Conservation (phyloP, 208 protist species). For the Blastocrithidia nonstop region DNA sequence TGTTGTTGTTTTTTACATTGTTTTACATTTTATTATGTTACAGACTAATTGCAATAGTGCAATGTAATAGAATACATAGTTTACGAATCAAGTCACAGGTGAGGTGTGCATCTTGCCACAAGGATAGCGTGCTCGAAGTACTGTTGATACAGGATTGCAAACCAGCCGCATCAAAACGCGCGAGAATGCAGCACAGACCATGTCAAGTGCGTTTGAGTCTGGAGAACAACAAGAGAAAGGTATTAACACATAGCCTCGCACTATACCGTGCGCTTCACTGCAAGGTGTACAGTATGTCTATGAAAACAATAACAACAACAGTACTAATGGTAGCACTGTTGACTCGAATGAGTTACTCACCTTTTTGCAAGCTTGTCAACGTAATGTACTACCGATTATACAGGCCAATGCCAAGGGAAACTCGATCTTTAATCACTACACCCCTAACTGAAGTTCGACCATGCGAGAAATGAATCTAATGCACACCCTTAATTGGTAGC, state of each 20-base stretch:
- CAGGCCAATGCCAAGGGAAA: too few relatives aligned
- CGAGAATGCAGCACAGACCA: conserved; percentile 43
- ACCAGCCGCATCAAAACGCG: conserved; percentile 9
- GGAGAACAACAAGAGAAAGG: conserved; percentile 44
- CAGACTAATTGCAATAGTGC: too few relatives aligned
- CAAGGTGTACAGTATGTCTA: conserved; percentile 79
- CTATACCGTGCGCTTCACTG: conserved; percentile 26
- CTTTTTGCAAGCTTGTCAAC: too few relatives aligned
- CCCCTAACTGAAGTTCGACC: conserved; percentile 63
- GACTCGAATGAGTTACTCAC: too few relatives aligned
- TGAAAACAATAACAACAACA: conserved; percentile 5
- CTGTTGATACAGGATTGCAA: too few relatives aligned
- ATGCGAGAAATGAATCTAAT: conserved; percentile 37
- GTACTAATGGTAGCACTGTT: conserved; percentile 4
- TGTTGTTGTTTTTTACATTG: too few relatives aligned
- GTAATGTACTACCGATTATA: too few relatives aligned
- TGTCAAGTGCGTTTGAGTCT: conserved; percentile 34
- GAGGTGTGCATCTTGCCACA: conserved; percentile 58
- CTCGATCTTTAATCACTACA: conserved; percentile 68
- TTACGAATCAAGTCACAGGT: conserved; percentile 61
- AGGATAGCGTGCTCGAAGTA: too few relatives aligned
- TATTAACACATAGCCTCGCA: conserved; percentile 30
- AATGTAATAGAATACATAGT: conserved; percentile 43
- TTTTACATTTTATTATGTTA: too few relatives aligned
- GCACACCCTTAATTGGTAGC: conserved; percentile 50